These are phyloP conservation scores for Ascochyta lentis DNA, from an alignment of 2,329 filamentous ascomycete species.

Conservation along the genomic window DNA sequence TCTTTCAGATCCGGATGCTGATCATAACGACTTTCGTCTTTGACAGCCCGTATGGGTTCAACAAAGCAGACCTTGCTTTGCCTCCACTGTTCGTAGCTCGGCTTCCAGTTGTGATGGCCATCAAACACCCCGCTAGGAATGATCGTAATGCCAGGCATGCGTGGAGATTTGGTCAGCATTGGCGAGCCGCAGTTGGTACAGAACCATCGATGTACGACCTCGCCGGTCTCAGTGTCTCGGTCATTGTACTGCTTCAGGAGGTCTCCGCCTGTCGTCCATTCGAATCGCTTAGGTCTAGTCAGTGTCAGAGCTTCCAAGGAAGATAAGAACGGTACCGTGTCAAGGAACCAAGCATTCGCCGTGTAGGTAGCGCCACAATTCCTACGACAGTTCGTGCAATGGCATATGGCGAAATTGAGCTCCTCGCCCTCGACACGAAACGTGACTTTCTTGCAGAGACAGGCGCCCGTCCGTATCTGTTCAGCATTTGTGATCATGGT, in stretches of 20 bases:
- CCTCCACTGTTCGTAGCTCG: conserved; percentile 16
- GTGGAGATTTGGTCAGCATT: conserved; percentile 12
- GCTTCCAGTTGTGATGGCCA: conserved; percentile 11
- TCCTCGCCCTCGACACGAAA: conserved; percentile 5
- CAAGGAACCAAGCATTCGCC: conserved; percentile 11
- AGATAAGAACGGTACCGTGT: neutral
- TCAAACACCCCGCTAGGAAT: conserved; percentile 13
- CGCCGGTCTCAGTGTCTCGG: conserved; percentile 12
- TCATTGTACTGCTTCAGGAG: conserved; percentile 11
- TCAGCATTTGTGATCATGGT: neutral
- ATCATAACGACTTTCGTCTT: conserved; percentile 4
- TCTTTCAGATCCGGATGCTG: conserved; percentile 15
- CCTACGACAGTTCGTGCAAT: conserved; percentile 10
- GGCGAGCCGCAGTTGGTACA: conserved; percentile 13
- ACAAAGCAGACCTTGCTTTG: conserved; percentile 16
- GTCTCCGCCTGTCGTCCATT: conserved; percentile 9
- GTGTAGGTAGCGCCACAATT: conserved; percentile 11
- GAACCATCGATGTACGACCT: conserved; percentile 11
- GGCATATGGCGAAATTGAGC: conserved; percentile 13
- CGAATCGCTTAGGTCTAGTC: conserved; percentile 1
- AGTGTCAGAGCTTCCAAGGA: neutral
- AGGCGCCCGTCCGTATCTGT: conserved; percentile 7
- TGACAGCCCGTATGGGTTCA: conserved; percentile 2
- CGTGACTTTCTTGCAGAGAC: conserved; percentile 11
- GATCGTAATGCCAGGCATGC: conserved; percentile 10